A percentile compares a stretch with the other conserved stretches of the same genome.
Evolutionary conservation across 1,139 yeast genomes (phyloP).

Genomic region (Kurtzmaniella quercitrusa): DNA sequence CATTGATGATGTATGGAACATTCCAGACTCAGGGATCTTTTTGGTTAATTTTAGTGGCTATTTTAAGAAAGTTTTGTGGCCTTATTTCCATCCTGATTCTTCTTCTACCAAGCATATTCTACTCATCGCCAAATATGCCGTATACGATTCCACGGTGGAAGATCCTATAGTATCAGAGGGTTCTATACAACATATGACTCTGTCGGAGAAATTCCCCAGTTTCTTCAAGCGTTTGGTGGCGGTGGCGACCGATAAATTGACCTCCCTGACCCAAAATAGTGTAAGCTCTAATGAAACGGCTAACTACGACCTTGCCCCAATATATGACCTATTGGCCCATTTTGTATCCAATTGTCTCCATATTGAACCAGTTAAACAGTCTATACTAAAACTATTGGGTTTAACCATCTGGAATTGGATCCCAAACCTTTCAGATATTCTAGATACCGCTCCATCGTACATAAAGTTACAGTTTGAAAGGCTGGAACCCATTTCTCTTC

Average conservation of each 20-base stretch:
- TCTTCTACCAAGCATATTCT: constrained; percentile 29
- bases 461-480: constrained; percentile 13
- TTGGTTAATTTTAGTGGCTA: constrained; percentile 18
- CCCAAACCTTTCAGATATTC: not conserved
- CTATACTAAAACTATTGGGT: not conserved
- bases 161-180: constrained; percentile 4
- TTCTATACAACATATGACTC: not conserved
- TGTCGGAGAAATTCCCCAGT: not conserved
- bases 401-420: not conserved
- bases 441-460: not conserved
- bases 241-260: not conserved
- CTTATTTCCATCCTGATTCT: constrained; percentile 31
- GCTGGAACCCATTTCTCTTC: constrained; percentile 8
- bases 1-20: constrained; percentile 19
- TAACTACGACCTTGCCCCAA: not conserved
- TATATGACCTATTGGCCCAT: not conserved
- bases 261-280: too few species aligned
- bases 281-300: not conserved
- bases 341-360: not conserved
- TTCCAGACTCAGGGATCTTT: constrained; percentile 7
- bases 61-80: constrained; percentile 35
- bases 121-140: constrained; percentile 20
- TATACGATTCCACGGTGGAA: constrained; percentile 11
- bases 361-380: not conserved
- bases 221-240: not conserved